Evolutionary conservation across 257 asterid species (phyloP), one percentile per base, ranked within the genome.

Genomic region (Echium plantagineum): DNA sequence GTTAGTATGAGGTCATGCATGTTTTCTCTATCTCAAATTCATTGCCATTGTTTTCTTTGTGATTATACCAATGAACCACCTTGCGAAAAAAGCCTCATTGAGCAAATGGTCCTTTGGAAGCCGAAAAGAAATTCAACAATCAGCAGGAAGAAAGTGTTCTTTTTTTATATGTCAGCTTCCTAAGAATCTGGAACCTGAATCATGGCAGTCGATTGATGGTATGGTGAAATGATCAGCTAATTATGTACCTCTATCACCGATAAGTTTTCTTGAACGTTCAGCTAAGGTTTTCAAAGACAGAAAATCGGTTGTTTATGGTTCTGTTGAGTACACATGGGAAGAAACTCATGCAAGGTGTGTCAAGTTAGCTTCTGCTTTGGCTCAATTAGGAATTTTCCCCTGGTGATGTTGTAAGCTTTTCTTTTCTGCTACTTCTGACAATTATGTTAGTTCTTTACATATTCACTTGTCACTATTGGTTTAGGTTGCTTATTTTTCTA

Each of bases 201-300:
- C 66, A 6, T 62, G 77, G 72, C 22, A 63, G 21, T 63, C 72
- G 9, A 54, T 59, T 68, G 78, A 68, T 56, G 75, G 80, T 24
- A 19, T 71, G 3, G 12, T 71, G 9, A 58, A 72, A 15, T 64
- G 77, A 58, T 60, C 70, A 5, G 80, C 67, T 15, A 75, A 75
- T 32, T 65, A 71, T 55, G 72, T 49, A 68, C 80, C 80, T 30
- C 21, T 75, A 61, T 49, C 80, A 15, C 80, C 80, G 5, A 71
- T 75, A 48, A 75, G 75, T 61, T 75, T 75, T 48, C 64, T 75
- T 63, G 73, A 68, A 42, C 69, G 80, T 58, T 66, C 80, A 19
- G 80, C 75, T 2, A 75, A 71, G 68, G 70, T 62, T 5, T 75
- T 67, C 21, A 67, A 66, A 9, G 80, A 70, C 56, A 75, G 77